Conservation (phyloP, 208 protist genomes). For the Leishmania braziliensis region DNA sequence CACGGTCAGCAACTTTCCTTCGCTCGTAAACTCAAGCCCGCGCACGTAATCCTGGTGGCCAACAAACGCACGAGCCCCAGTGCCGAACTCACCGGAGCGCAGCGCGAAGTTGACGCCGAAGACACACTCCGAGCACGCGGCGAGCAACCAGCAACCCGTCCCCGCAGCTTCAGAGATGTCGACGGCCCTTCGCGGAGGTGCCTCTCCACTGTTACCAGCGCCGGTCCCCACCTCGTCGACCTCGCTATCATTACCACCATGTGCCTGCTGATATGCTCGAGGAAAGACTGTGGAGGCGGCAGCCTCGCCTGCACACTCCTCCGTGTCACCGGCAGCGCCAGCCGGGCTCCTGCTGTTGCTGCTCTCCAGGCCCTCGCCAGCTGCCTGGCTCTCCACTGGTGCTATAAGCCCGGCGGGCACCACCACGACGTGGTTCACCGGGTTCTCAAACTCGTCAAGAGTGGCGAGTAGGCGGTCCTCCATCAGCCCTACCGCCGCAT, state of each 20-base stretch:
- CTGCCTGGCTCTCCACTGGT: background rate
- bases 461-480: conserved; percentile 69
- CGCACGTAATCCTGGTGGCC: conserved; percentile 86
- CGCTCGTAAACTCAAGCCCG: conserved; percentile 66
- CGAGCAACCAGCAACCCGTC: conserved; percentile 65
- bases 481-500: conserved; percentile 11
- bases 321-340: conserved; percentile 6
- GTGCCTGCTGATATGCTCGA: background rate
- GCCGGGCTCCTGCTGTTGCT: background rate
- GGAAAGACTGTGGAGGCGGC: conserved; percentile 1
- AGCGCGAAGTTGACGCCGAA: conserved; percentile 69
- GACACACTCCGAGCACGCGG: conserved; percentile 76
- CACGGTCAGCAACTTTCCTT: conserved; percentile 69
- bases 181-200: background rate
- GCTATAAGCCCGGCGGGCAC: conserved; percentile 37
- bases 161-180: conserved; percentile 24
- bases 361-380: background rate
- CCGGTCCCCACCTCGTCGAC: background rate
- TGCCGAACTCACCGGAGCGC: conserved; percentile 47
- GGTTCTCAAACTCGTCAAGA: conserved; percentile 85
- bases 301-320: conserved; percentile 1
- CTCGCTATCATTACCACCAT: background rate
- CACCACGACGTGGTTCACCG: conserved; percentile 81
- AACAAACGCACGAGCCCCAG: conserved; percentile 46
- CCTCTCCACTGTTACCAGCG: background rate